Evolutionary conservation across 179 eudicot species (phyloP), one percentile per base, ranked within the genome.

Genomic region (Carnegiea gigantea): DNA sequence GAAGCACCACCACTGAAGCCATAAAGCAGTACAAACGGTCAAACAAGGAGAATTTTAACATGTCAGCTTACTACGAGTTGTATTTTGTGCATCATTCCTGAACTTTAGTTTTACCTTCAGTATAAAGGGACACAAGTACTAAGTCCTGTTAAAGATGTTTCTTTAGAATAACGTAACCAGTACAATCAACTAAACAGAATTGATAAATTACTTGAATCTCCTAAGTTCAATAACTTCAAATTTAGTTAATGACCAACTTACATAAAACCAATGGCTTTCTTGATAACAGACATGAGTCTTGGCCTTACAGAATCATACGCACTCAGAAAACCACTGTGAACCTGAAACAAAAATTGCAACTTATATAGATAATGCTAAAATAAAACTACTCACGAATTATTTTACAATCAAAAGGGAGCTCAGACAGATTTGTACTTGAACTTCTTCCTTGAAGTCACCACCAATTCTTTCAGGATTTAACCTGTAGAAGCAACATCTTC

Each of bases 301-400:
- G 91, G 90, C 89, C 94, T 88, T 80, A 92, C 95, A 67, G 99
- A 96, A 90, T 96, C 99, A 86, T 96, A 96, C 71, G 99, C 99
- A 85, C 92, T 87, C 82, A 96, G 82, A 84, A 96, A 96, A 72
- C 98, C 99, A 84, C 96, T 90, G 84, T 92, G 99, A 84, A 92
- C 99, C 99, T 95, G 88, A 80, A 78, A 72, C 30, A 54, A 85
- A 75, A 86, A 75, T 24, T 65, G 65, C 49, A 77, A 33, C 20
- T 21, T 26, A 79, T 33, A 40, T 43, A 67, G 21, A 70, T 46
- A 33, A 82, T 8, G 15, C 15, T 53, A 81, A 18, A 59, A 24
- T 43, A 81, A 23, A 59, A 24, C 44, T 14, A 67, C 14, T 49
- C 67, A 68, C 9, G 43, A 40, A 75, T 33, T 53, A 79, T 43